These are phyloP conservation scores for Chlorella sorokiniana DNA, from an alignment of 139 green algal genomes.

Conservation along the genomic window DNA sequence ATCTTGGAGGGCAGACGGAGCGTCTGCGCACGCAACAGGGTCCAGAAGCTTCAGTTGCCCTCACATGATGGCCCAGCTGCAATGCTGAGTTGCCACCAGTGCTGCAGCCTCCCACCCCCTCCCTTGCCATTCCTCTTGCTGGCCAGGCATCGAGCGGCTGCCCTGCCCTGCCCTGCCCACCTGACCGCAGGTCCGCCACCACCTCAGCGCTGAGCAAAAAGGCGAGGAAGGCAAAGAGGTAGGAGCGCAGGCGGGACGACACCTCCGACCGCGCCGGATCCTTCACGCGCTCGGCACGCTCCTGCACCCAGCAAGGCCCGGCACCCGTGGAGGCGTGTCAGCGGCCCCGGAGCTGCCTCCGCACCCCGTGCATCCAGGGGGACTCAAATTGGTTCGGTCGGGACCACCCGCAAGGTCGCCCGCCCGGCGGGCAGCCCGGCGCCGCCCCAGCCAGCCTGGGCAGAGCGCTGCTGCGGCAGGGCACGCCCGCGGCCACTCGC, in stretches of 20 bases:
- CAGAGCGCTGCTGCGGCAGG: too few relatives aligned
- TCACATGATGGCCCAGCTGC: too few relatives aligned
- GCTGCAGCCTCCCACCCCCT: too few relatives aligned
- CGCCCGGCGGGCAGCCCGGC: too few relatives aligned
- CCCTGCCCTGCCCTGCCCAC: too few relatives aligned
- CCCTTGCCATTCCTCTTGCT: background rate
- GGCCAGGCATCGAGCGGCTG: background rate
- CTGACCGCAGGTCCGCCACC: slow-evolving; percentile 14
- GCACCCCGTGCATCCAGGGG: too few relatives aligned
- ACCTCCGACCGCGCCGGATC: slow-evolving; percentile 34
- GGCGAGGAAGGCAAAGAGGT: slow-evolving; percentile 32
- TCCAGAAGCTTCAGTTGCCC: too few relatives aligned
- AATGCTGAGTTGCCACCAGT: too few relatives aligned
- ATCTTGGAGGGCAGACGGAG: slow-evolving; percentile 31
- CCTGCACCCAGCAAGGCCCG: slow-evolving; percentile 1
- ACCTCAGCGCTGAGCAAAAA: slow-evolving; percentile 29
- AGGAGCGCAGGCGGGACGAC: slow-evolving; percentile 18
- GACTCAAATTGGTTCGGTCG: too few relatives aligned
- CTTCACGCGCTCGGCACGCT: slow-evolving; percentile 3
- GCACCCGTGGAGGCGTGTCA: background rate
- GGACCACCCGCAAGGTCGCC: too few relatives aligned
- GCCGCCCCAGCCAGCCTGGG: too few relatives aligned
- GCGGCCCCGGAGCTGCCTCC: background rate
- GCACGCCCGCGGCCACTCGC: too few relatives aligned
- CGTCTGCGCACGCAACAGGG: background rate